phyloP scores from a whole-genome alignment of 352 stramenopile genomes.

The Pythium utonaiense region DNA sequence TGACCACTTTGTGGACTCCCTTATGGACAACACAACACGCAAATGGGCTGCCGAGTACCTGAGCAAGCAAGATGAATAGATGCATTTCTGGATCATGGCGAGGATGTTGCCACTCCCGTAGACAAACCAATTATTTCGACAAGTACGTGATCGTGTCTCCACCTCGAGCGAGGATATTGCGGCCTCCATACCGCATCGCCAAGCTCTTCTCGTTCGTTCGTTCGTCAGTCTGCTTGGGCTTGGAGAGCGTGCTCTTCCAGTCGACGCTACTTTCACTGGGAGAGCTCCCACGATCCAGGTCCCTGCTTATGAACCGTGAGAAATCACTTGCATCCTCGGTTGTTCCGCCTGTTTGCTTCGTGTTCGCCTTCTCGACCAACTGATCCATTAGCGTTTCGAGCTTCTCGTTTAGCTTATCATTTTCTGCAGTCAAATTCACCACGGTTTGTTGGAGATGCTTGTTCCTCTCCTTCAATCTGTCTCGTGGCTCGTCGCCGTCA shows the following conservation, averaged over 20 bases:
- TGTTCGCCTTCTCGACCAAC: background rate
- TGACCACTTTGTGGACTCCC: slow-evolving; percentile 56
- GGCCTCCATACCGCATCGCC: background rate
- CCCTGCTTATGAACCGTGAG: background rate
- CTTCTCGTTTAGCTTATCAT: background rate
- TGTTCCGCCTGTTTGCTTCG: background rate
- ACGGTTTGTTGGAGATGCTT: background rate
- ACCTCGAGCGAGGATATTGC: background rate
- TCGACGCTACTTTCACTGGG: background rate
- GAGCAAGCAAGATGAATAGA: slow-evolving; percentile 27
- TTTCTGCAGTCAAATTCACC: background rate
- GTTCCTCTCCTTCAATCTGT: background rate
- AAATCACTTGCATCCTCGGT: background rate
- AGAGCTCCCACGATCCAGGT: background rate
- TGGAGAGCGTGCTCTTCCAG: background rate
- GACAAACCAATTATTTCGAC: background rate
- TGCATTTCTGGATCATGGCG: too few species aligned
- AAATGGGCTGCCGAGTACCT: slow-evolving; percentile 39
- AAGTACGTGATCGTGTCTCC: background rate
- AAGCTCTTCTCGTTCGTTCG: background rate
- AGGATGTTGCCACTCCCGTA: too few species aligned
- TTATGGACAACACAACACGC: slow-evolving; percentile 53
- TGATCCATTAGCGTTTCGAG: background rate
- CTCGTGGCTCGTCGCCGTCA: background rate
- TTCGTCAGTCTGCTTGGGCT: background rate